Evolutionary conservation across 2,329 filamentous ascomycete genomes (phyloP).

Genomic region (Fusarium scirpi): DNA sequence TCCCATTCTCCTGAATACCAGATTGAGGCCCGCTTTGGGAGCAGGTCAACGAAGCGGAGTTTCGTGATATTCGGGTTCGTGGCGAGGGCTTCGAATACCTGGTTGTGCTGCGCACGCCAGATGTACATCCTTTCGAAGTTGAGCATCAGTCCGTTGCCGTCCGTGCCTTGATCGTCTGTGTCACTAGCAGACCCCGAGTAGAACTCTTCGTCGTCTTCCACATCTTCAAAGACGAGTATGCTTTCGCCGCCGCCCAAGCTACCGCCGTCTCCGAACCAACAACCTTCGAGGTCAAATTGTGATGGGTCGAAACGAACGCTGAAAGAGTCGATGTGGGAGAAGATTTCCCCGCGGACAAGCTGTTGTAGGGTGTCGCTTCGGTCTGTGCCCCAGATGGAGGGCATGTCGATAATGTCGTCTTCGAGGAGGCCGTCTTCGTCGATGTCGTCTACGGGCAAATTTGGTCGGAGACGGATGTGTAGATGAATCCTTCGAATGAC

Average conservation of each 20-base stretch:
- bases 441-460: accelerated
- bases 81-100: neutral
- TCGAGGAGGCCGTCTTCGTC: accelerated
- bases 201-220: neutral
- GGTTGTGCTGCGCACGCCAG: conserved; percentile 11
- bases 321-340: neutral
- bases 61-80: neutral
- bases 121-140: neutral
- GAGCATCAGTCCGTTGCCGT: neutral
- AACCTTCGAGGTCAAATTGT: neutral
- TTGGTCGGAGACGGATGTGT: neutral
- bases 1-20: neutral
- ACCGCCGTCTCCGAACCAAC: neutral
- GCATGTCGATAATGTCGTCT: neutral
- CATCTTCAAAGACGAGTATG: neutral
- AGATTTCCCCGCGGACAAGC: neutral
- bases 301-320: neutral
- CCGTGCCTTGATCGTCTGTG: accelerated
- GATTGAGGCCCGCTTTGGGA: neutral
- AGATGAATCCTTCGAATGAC: neutral
- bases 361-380: neutral
- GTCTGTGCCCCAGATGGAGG: neutral
- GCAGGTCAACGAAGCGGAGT: neutral
- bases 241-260: neutral
- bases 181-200: no score